These are phyloP conservation scores for Gentiana macrophylla DNA, from an alignment of 257 asterid genomes.

Conservation along the genomic window DNA sequence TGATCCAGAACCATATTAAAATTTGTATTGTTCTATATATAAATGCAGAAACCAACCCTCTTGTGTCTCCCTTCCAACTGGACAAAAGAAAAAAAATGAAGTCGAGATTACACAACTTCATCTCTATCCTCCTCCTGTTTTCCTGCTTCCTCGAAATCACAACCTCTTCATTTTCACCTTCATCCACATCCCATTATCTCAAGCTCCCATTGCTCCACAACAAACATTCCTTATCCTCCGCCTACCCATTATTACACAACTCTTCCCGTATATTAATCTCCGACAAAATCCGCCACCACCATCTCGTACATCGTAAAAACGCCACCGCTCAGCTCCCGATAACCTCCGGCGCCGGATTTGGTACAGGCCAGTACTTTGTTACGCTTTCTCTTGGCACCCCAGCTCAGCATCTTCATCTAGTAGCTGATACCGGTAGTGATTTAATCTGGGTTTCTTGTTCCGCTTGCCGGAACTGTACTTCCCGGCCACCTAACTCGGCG, in stretches of 20 bases:
- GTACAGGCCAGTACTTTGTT: conserved; percentile 82
- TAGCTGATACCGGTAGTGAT: conserved; percentile 90
- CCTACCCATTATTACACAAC: not conserved
- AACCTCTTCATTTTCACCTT: not conserved
- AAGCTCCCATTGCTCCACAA: conserved; percentile 58
- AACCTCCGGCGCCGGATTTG: conserved; percentile 62
- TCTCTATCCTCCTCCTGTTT: conserved; percentile 13
- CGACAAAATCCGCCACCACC: conserved; percentile 47
- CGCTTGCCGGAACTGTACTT: conserved; percentile 48
- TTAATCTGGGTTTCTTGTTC: conserved; percentile 83
- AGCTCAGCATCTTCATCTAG: conserved; percentile 52
- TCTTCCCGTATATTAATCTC: conserved; percentile 50
- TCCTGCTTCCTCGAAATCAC: conserved; percentile 19
- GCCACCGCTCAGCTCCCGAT: conserved; percentile 37
- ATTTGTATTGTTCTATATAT: no score
- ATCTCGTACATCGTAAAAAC: conserved; percentile 21
- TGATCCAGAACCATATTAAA: no score
- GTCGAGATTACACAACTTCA: conserved; percentile 15
- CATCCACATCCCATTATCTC: conserved; percentile 22
- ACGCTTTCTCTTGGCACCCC: conserved; percentile 70
- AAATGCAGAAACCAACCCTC: no score
- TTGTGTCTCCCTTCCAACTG: conserved; percentile 2
- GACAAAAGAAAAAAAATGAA: not conserved
- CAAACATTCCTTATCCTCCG: conserved; percentile 31
- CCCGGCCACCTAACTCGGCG: conserved; percentile 32